Evolutionary conservation across 2,329 filamentous ascomycete genomes (phyloP).

Genomic region (Pyricularia pennisetigena): DNA sequence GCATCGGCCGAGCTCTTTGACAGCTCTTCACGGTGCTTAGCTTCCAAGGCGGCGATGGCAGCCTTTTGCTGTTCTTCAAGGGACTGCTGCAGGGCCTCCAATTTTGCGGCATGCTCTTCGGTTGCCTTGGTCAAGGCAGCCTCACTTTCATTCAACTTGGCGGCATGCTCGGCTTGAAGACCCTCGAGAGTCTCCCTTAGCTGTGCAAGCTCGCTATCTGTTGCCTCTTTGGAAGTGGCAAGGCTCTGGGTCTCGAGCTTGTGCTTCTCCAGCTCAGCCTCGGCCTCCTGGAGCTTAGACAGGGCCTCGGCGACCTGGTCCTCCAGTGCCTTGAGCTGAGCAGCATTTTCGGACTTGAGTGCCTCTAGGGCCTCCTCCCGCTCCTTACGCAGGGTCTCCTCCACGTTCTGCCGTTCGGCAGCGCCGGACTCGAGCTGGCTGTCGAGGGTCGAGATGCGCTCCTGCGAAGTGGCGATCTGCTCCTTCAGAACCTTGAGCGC

Average conservation of each 20-base stretch:
- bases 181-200: slow-evolving; percentile 41
- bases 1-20: slow-evolving; percentile 33
- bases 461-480: slow-evolving; percentile 44
- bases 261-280: slow-evolving; percentile 39
- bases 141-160: slow-evolving; percentile 26
- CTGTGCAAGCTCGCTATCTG: slow-evolving; percentile 34
- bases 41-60: slow-evolving; percentile 38
- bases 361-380: slow-evolving; percentile 36
- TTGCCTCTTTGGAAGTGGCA: slow-evolving; percentile 36
- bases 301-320: slow-evolving; percentile 2
- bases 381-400: slow-evolving; percentile 30
- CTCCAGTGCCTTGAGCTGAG: slow-evolving; percentile 33
- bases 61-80: slow-evolving; percentile 40
- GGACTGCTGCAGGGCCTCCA: slow-evolving; percentile 38
- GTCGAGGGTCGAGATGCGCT: slow-evolving; percentile 43
- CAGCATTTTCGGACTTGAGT: slow-evolving; percentile 39
- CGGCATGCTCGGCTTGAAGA: slow-evolving; percentile 29
- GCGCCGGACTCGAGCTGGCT: slow-evolving; percentile 36
- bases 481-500: slow-evolving; percentile 44
- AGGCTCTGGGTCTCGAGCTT: slow-evolving; percentile 38
- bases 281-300: slow-evolving; percentile 20
- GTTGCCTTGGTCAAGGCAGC: slow-evolving; percentile 25
- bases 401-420: slow-evolving; percentile 23
- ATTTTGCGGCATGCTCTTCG: slow-evolving; percentile 37
- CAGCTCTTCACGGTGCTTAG: slow-evolving; percentile 41